Conservation (phyloP, 177 flowering plant species). For the Vitis hybrid region DNA sequence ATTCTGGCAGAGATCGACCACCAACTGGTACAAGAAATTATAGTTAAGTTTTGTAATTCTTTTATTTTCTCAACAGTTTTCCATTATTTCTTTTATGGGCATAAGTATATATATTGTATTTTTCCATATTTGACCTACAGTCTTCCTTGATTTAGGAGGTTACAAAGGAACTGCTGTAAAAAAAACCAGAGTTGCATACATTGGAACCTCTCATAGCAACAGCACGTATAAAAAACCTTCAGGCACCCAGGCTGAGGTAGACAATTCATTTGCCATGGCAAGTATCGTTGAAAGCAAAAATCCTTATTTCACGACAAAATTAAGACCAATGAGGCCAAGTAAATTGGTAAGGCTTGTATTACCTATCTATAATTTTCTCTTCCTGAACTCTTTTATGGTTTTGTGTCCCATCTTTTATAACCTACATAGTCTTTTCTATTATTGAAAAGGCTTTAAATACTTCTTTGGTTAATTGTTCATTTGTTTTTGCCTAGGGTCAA, state of each 20-base stretch:
- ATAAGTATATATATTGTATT: no score
- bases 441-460: background rate
- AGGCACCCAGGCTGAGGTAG: background rate
- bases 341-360: background rate
- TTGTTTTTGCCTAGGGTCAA: background rate
- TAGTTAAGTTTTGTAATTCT: no score
- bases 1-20: no score
- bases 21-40: no score
- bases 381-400: background rate
- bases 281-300: background rate
- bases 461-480: background rate
- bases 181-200: no score
- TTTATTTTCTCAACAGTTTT: no score
- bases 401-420: no score
- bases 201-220: background rate
- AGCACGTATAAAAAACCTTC: no score
- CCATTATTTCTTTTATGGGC: no score
- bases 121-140: no score
- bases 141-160: no score
- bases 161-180: no score
- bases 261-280: background rate
- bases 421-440: background rate
- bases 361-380: background rate
- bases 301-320: constrained; percentile 6
- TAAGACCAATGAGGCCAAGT: background rate